Percentiles rank a stretch among this genome's conserved stretches.
Conservation (phyloP, 2,329 filamentous ascomycete genomes). For the Intubia oerlemansii region DNA sequence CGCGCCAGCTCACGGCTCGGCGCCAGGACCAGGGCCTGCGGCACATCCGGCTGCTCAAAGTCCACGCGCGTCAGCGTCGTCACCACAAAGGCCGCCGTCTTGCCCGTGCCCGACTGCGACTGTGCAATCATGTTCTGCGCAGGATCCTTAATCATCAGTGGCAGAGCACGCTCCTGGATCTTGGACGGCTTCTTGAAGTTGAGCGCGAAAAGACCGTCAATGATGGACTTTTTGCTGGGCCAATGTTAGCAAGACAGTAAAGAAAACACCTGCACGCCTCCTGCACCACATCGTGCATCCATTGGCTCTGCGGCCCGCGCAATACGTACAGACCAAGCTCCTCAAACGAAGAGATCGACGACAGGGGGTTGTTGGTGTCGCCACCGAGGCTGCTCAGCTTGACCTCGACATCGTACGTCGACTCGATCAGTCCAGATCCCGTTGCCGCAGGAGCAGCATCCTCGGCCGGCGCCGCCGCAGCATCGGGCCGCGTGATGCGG, state of each 20-base stretch:
- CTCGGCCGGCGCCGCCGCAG: background rate
- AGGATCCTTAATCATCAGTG: slow-evolving; percentile 71
- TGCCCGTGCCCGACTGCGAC: slow-evolving; percentile 97
- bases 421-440: slow-evolving; percentile 41
- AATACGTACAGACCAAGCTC: slow-evolving; percentile 67
- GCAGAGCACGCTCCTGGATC: slow-evolving; percentile 87
- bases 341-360: slow-evolving; percentile 64
- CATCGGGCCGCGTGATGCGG: slow-evolving; percentile 25
- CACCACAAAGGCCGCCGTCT: slow-evolving; percentile 89
- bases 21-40: slow-evolving; percentile 75
- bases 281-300: too few relatives aligned
- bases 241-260: too few relatives aligned
- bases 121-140: slow-evolving; percentile 89
- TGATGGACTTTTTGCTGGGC: slow-evolving; percentile 45
- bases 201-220: slow-evolving; percentile 59
- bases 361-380: slow-evolving; percentile 71
- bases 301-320: too few relatives aligned
- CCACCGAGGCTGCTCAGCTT: slow-evolving; percentile 77
- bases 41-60: slow-evolving; percentile 40
- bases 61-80: slow-evolving; percentile 81
- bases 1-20: slow-evolving; percentile 87
- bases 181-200: slow-evolving; percentile 92
- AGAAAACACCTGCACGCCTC: slow-evolving; percentile 5
- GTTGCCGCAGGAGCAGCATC: slow-evolving; percentile 1
- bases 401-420: slow-evolving; percentile 75